phyloP scores from a whole-genome alignment of 257 asterid genomes.

The Scutellaria galericulata region DNA sequence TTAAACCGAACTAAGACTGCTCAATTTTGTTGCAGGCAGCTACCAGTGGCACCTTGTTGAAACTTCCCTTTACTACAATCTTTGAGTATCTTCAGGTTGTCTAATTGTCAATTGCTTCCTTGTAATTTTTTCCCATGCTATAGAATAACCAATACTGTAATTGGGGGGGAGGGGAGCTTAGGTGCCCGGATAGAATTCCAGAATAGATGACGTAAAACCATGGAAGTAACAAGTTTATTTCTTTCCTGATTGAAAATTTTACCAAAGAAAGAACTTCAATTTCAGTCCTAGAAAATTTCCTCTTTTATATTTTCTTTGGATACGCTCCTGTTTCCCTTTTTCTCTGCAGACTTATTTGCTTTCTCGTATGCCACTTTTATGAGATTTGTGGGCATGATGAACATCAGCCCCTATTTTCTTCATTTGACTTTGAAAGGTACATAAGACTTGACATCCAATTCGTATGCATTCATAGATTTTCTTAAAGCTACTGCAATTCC shows the following conservation, averaged over 20 bases:
- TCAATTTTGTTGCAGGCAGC: constrained; percentile 63
- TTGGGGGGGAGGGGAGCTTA: not conserved
- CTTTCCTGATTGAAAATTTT: not conserved
- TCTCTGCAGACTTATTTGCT: no score
- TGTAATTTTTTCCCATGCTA: not conserved
- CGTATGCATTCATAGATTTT: not conserved
- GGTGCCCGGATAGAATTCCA: not conserved
- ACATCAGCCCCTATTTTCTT: not conserved
- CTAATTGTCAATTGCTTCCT: constrained; percentile 3
- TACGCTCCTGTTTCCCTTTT: not conserved
- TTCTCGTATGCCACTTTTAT: not conserved
- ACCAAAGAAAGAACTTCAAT: not conserved
- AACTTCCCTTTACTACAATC: constrained; percentile 88
- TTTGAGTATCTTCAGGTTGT: constrained; percentile 94
- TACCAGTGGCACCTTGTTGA: constrained; percentile 63
- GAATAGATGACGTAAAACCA: not conserved
- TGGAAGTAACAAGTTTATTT: not conserved
- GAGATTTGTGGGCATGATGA: not conserved
- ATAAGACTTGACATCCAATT: not conserved
- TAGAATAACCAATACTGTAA: not conserved
- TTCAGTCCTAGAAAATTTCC: not conserved
- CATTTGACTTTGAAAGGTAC: not conserved
- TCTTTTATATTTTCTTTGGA: not conserved
- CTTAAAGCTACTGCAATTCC: constrained; percentile 3
- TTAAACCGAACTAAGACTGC: constrained; percentile 20